Conservation (phyloP, 2,329 filamentous ascomycete species). For the Monascus ruber region DNA sequence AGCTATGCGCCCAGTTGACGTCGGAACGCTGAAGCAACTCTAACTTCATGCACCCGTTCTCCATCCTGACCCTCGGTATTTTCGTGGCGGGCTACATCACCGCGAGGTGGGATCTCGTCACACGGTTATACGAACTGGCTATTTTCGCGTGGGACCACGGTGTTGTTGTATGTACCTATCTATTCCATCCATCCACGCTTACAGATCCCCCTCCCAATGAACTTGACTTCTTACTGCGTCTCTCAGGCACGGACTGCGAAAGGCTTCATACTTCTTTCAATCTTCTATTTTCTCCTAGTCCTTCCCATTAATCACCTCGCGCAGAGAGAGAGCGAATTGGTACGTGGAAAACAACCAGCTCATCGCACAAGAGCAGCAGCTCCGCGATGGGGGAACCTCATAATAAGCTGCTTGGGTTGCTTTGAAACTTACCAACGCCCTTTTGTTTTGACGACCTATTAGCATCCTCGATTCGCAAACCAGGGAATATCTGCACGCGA, state of each 20-base stretch:
- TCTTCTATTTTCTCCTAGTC: constrained; percentile 74
- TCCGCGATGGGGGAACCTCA: neutral
- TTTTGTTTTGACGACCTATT: constrained; percentile 1
- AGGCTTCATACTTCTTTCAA: constrained; percentile 68
- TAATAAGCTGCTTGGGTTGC: no score
- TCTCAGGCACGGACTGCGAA: constrained; percentile 71
- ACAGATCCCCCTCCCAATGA: neutral
- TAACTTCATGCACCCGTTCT: constrained; percentile 86
- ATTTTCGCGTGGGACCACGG: constrained; percentile 98
- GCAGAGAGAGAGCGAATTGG: constrained; percentile 64
- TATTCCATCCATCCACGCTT: neutral
- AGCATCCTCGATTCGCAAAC: constrained; percentile 73
- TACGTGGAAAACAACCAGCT: constrained; percentile 37
- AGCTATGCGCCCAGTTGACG: constrained; percentile 22
- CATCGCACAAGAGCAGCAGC: constrained; percentile 1
- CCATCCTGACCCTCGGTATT: constrained; percentile 86
- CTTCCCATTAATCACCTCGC: constrained; percentile 78
- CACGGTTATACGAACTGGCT: constrained; percentile 88
- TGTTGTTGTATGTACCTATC: constrained; percentile 59
- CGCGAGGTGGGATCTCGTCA: constrained; percentile 96
- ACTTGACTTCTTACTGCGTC: neutral
- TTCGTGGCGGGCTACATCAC: constrained; percentile 99
- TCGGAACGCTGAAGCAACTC: constrained; percentile 10
- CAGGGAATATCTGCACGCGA: constrained; percentile 87
- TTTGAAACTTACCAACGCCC: no score